Base-by-base conservation (phyloP, 768 basidiomycete genomes). In the Xerocomellus chrysenteron region DNA sequence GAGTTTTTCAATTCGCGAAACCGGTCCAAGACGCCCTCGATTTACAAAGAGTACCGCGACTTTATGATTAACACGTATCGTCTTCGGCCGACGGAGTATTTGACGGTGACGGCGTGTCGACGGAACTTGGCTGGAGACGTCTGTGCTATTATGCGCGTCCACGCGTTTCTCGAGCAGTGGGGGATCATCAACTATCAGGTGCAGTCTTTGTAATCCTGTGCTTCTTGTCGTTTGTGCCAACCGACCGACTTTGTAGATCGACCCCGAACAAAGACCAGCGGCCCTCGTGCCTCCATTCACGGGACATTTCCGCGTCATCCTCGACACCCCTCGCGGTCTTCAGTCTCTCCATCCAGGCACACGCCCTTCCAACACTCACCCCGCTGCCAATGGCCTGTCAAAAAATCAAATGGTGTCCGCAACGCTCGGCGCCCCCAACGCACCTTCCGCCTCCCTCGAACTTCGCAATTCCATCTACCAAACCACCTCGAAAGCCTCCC, bases 51-150 rank as follows among this genome's bases (percentile, higher is more conserved):
- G 71, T 99, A 99, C 68, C 86, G 97, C 57, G 96, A 99, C 79
- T 99, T 99, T 65, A 99, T 99, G 96, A 85, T 99, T 72, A 98
- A 99, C 76, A 94, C 97, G 2, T 98, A 98, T 74, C 82, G 97
- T 49, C 80, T 99, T 39, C 82, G 97, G 49, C 97, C 97, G 2
- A 83, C 82, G 24, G 97, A 99, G 71, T 99, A 99, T 66, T 81
- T 99, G 55, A 99, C 97, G 17, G 92, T 98, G 56, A 99, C 97
- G 2, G 96, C 96, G 2, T 99, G 97, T 70, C 74, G 97, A 68
- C 77, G 97, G 60, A 99, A 99, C 74, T 74, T 99, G 60, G 96
- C 96, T 5, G 97, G 97, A 44, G 97, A 99, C 71, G 97, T 98
- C 7, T 98, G 97, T 67, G 94, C 93, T 26, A 90, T 99, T 66